phyloP scores from a whole-genome alignment of 169 alveolate species.

The Babesia caballi region DNA sequence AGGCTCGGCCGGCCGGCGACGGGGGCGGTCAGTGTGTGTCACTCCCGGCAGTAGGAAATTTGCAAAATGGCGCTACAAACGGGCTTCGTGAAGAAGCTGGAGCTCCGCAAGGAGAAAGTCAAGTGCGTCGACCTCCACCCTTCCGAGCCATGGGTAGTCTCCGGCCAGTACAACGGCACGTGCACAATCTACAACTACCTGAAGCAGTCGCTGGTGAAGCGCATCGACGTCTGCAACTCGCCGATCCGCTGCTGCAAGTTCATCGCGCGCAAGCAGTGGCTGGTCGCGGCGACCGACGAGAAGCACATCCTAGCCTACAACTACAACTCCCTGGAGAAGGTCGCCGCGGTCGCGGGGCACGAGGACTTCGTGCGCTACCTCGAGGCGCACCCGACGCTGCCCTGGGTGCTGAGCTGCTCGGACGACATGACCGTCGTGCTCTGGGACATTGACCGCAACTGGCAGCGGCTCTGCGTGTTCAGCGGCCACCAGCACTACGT shows the following conservation, averaged over 20 bases:
- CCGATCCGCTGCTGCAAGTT: constrained; percentile 96
- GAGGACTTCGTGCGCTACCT: constrained; percentile 94
- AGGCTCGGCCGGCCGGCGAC: not conserved
- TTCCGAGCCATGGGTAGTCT: constrained; percentile 92
- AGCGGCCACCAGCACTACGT: constrained; percentile 97
- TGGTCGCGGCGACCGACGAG: constrained; percentile 93
- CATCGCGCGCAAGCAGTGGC: constrained; percentile 93
- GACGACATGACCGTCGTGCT: constrained; percentile 93
- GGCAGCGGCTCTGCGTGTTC: constrained; percentile 87
- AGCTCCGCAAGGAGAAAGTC: constrained; percentile 91
- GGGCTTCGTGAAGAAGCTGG: constrained; percentile 90
- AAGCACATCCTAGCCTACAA: constrained; percentile 90
- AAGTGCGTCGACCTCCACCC: constrained; percentile 96
- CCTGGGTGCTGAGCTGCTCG: constrained; percentile 92
- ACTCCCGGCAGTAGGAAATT: not conserved
- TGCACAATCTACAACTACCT: constrained; percentile 84
- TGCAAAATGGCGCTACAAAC: constrained; percentile 88
- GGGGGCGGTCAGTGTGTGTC: not conserved
- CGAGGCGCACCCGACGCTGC: constrained; percentile 94
- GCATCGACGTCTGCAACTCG: constrained; percentile 88
- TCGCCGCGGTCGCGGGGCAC: constrained; percentile 93
- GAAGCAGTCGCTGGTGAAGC: constrained; percentile 88
- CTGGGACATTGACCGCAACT: constrained; percentile 96
- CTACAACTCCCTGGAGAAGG: constrained; percentile 94
- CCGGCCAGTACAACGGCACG: constrained; percentile 92